Percentiles rank a stretch among this genome's conserved stretches.
These are phyloP conservation scores for Tetrapisispora arboricola DNA, from an alignment of 805 yeast species.

Conservation along the genomic window DNA sequence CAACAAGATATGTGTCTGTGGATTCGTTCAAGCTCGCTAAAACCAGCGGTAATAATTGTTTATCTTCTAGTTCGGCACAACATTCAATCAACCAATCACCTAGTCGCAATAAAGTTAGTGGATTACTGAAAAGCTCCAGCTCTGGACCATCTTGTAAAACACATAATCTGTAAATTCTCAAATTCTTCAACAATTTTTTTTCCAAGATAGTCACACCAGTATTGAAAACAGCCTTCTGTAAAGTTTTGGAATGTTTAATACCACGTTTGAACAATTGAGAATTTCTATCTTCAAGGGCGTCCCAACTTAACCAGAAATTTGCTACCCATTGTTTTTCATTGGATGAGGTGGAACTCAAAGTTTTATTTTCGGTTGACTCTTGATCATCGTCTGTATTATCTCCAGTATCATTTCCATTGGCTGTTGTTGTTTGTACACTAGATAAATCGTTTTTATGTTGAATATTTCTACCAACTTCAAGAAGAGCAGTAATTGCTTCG, in stretches of 20 bases:
- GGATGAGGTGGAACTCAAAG: conserved; percentile 10
- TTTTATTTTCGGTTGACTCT: conserved; percentile 12
- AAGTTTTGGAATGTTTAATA: conserved; percentile 67
- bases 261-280: conserved; percentile 37
- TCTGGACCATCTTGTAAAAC: conserved; percentile 87
- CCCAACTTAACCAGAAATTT: conserved; percentile 65
- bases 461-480: conserved; percentile 49
- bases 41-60: conserved; percentile 64
- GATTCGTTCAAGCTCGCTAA: conserved; percentile 69
- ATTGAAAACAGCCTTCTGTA: conserved; percentile 74
- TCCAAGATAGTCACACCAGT: conserved; percentile 89
- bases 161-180: conserved; percentile 73
- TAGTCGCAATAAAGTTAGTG: conserved; percentile 69
- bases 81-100: conserved; percentile 90
- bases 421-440: conserved; percentile 20
- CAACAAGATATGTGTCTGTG: conserved; percentile 72
- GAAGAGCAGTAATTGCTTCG: conserved; percentile 73
- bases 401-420: conserved; percentile 21
- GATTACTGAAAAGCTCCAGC: conserved; percentile 67
- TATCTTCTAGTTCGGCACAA: conserved; percentile 65
- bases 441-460: conserved; percentile 4
- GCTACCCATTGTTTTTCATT: conserved; percentile 51
- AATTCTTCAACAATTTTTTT: conserved; percentile 65
- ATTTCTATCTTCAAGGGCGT: conserved; percentile 42
- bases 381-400: conserved; percentile 23